A percentile compares a stretch with the other conserved stretches of the same genome.
Conservation (phyloP, 176 grass and related monocot genomes). For the Zizania latifolia region DNA sequence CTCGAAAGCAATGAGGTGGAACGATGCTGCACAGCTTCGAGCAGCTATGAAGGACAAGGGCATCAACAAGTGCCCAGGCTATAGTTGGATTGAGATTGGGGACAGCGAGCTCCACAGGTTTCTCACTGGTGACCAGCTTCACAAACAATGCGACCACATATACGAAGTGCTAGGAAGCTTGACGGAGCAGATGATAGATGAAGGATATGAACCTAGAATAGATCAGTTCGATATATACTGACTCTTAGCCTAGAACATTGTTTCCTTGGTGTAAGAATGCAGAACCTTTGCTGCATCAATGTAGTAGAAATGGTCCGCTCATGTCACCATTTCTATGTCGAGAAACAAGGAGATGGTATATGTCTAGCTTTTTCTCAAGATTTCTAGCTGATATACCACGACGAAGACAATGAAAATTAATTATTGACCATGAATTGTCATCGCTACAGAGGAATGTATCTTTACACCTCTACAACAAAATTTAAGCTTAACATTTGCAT, state of each 20-base stretch:
- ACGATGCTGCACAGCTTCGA: constrained; percentile 40
- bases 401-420: no score
- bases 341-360: no score
- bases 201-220: constrained; percentile 31
- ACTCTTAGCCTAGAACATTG: neutral
- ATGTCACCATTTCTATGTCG: no score
- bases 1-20: constrained; percentile 44
- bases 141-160: constrained; percentile 26
- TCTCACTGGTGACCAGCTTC: constrained; percentile 35
- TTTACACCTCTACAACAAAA: neutral
- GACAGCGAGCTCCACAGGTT: constrained; percentile 39
- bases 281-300: no score
- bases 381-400: no score
- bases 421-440: no score
- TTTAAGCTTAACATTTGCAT: neutral
- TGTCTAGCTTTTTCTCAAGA: no score
- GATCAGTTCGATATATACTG: neutral
- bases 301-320: no score
- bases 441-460: neutral
- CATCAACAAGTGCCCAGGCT: constrained; percentile 46
- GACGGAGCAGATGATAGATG: constrained; percentile 36
- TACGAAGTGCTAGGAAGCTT: constrained; percentile 31
- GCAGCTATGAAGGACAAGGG: constrained; percentile 42
- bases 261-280: no score
- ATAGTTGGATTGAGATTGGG: constrained; percentile 48